Evolutionary conservation across 352 stramenopile genomes (phyloP).

Genomic region (Thalassiosira hispida): DNA sequence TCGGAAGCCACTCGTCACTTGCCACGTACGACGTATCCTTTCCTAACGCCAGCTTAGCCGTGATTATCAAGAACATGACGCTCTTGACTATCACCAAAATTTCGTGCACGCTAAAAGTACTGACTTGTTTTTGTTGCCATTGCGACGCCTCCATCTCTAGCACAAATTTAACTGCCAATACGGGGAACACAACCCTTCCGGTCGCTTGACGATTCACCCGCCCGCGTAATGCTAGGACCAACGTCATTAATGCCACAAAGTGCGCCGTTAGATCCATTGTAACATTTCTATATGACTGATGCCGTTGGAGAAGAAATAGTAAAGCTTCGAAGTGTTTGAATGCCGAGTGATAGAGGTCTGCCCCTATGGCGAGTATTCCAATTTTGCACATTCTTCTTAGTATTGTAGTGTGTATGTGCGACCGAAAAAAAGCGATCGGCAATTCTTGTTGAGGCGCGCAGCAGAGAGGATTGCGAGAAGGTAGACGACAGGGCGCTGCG

Average conservation of each 20-base stretch:
- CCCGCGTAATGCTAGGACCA: slow-evolving; percentile 5
- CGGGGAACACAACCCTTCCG: background rate
- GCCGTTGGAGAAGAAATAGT: slow-evolving; percentile 7
- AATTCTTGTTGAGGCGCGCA: no score
- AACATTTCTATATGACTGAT: background rate
- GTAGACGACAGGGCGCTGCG: no score
- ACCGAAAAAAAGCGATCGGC: no score
- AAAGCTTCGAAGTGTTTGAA: slow-evolving; percentile 16
- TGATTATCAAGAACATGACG: slow-evolving; percentile 10
- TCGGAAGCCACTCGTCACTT: slow-evolving; percentile 15
- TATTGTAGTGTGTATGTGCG: no score
- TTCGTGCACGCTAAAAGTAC: background rate
- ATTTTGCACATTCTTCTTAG: slow-evolving; percentile 27
- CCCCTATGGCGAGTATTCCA: slow-evolving; percentile 11
- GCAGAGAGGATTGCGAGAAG: no score
- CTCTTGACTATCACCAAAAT: slow-evolving; percentile 21
- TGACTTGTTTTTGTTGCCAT: background rate
- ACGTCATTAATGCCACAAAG: slow-evolving; percentile 5
- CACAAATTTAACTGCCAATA: background rate
- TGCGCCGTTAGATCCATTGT: slow-evolving; percentile 9
- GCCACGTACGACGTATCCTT: slow-evolving; percentile 14
- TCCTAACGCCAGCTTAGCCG: slow-evolving; percentile 19
- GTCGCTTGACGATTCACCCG: slow-evolving; percentile 8
- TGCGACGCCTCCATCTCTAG: background rate
- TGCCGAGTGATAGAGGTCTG: slow-evolving; percentile 25